These are phyloP conservation scores for Coix lacrymajobi DNA, from an alignment of 176 grass and related monocot genomes.

Conservation along the genomic window DNA sequence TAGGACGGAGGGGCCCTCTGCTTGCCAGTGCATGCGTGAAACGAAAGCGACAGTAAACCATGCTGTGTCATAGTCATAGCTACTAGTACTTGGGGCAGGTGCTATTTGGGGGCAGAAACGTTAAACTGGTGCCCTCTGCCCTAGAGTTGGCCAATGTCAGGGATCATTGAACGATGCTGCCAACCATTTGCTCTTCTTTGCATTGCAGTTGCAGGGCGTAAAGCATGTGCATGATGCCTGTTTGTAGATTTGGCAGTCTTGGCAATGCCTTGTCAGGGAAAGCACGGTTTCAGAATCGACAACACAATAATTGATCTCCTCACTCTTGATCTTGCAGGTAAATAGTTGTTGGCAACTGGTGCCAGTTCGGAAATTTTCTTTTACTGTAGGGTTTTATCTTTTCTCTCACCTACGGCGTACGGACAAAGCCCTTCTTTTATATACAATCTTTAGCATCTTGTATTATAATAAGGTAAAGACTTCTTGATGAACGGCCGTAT, in stretches of 20 bases:
- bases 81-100: too few species aligned
- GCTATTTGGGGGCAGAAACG: slow-evolving; percentile 12
- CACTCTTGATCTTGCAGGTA: neutral
- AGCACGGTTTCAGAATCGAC: neutral
- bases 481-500: too few species aligned
- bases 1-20: too few species aligned
- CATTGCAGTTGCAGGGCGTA: slow-evolving; percentile 4
- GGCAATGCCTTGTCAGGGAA: neutral
- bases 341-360: neutral
- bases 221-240: slow-evolving; percentile 1
- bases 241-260: neutral
- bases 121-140: slow-evolving; percentile 9
- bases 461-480: too few species aligned
- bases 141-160: neutral
- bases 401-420: neutral
- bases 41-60: slow-evolving; percentile 20
- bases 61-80: too few species aligned
- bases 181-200: slow-evolving; percentile 11
- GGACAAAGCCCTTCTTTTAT: neutral
- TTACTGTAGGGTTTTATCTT: neutral
- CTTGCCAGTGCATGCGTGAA: slow-evolving; percentile 1
- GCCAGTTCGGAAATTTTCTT: neutral
- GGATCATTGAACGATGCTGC: neutral
- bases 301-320: neutral
- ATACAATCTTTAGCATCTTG: too few species aligned